Evolutionary conservation across 805 yeast species (phyloP).

Genomic region (Ogataea minuta): DNA sequence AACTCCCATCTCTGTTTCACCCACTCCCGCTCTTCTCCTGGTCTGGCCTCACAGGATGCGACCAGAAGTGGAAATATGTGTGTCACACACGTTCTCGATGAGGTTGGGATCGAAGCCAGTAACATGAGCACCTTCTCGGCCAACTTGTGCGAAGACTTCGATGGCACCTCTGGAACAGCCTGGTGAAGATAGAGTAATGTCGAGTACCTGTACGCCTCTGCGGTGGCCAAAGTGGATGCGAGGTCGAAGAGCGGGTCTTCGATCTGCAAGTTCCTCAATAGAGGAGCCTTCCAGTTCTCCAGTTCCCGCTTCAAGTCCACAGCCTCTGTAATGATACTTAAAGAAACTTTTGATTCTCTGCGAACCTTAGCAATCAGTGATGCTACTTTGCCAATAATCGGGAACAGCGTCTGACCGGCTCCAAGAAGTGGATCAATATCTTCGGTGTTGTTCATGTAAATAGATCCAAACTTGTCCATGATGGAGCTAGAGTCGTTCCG

Average conservation of each 20-base stretch:
- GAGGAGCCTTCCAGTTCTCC: conserved; percentile 55
- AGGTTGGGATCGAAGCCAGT: conserved; percentile 60
- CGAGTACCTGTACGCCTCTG: conserved; percentile 65
- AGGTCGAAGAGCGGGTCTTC: conserved; percentile 54
- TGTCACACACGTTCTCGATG: conserved; percentile 52
- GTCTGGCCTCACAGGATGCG: conserved; percentile 63
- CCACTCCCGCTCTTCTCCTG: conserved; percentile 61
- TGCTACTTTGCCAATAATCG: conserved; percentile 64
- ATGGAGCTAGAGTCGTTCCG: conserved; percentile 26
- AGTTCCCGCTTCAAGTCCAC: conserved; percentile 52
- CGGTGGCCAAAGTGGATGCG: conserved; percentile 62
- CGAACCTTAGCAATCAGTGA: conserved; percentile 51
- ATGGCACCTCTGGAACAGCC: conserved; percentile 69
- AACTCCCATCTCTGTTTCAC: conserved; percentile 56
- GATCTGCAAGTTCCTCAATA: conserved; percentile 33
- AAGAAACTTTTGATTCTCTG: conserved; percentile 37
- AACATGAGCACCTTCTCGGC: conserved; percentile 61
- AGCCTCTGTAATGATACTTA: conserved; percentile 51
- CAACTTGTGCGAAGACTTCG: conserved; percentile 48
- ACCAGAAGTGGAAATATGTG: conserved; percentile 66
- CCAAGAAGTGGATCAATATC: conserved; percentile 66
- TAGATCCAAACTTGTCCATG: conserved; percentile 41
- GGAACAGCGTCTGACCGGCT: conserved; percentile 62
- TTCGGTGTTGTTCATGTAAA: conserved; percentile 33
- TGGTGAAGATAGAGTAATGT: conserved; percentile 61